Evolutionary conservation across 306 rosid species (phyloP).

Genomic region (Fagus crenata): DNA sequence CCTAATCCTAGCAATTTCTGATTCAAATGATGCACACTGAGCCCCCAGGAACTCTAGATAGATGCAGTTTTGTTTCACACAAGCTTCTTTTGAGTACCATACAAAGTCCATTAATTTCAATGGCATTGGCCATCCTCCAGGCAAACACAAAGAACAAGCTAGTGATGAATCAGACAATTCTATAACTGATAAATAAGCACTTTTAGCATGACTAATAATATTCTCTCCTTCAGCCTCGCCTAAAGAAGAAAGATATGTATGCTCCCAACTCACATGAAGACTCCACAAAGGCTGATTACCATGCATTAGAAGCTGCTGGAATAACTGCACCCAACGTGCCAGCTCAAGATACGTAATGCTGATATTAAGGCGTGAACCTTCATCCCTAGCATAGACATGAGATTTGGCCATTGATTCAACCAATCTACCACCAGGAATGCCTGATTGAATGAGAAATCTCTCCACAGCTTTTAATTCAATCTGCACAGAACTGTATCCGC

Average conservation of each 20-base stretch:
- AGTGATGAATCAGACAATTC: slow-evolving; percentile 36
- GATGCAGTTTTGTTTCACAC: slow-evolving; percentile 66
- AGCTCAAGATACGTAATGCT: slow-evolving; percentile 73
- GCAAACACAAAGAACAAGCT: slow-evolving; percentile 47
- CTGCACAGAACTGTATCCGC: slow-evolving; percentile 32
- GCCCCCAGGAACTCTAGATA: slow-evolving; percentile 69
- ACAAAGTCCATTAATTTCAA: slow-evolving; percentile 56
- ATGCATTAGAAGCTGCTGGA: slow-evolving; percentile 64
- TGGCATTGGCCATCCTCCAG: slow-evolving; percentile 89
- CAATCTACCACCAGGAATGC: slow-evolving; percentile 64
- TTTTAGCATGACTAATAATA: slow-evolving; percentile 50
- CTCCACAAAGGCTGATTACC: slow-evolving; percentile 80
- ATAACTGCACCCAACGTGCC: slow-evolving; percentile 84
- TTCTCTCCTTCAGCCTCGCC: slow-evolving; percentile 60
- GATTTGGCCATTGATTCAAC: slow-evolving; percentile 71
- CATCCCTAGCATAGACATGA: slow-evolving; percentile 69
- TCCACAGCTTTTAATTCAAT: slow-evolving; percentile 57
- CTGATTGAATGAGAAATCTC: slow-evolving; percentile 64
- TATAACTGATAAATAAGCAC: slow-evolving; percentile 37
- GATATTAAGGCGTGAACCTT: slow-evolving; percentile 50
- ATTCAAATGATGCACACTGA: slow-evolving; percentile 55
- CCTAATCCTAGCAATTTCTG: slow-evolving; percentile 34
- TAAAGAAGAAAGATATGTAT: slow-evolving; percentile 71
- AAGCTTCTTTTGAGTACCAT: slow-evolving; percentile 62
- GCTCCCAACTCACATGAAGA: slow-evolving; percentile 85